Conservation (phyloP, 352 stramenopile genomes). For the Pythium insidiosum region DNA sequence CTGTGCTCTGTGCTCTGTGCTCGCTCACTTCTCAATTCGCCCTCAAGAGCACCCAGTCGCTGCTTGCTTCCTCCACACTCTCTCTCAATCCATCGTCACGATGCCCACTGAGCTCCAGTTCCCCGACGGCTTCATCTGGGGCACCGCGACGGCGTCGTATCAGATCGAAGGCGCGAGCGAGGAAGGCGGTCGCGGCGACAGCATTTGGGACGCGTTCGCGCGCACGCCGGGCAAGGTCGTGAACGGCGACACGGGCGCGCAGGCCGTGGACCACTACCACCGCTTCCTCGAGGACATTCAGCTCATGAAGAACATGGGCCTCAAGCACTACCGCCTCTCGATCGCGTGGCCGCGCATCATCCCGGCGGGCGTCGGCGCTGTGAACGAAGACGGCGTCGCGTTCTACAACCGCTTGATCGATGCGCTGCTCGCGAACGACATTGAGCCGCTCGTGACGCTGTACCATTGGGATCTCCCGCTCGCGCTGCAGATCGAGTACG, state of each 20-base stretch:
- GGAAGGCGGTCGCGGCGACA: slow-evolving; percentile 71
- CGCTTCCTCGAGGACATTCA: slow-evolving; percentile 85
- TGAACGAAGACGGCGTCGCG: slow-evolving; percentile 76
- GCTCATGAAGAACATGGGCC: slow-evolving; percentile 84
- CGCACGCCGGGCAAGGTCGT: slow-evolving; percentile 44
- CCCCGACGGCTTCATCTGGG: slow-evolving; percentile 73
- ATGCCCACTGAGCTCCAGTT: slow-evolving; percentile 28
- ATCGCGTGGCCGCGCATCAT: slow-evolving; percentile 92
- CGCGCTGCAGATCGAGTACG: slow-evolving; percentile 49
- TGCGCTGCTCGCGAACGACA: slow-evolving; percentile 51
- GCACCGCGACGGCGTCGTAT: slow-evolving; percentile 84
- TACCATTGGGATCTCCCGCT: slow-evolving; percentile 96
- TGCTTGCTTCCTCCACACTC: neutral
- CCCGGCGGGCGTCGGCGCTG: slow-evolving; percentile 19
- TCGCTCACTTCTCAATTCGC: slow-evolving; percentile 14
- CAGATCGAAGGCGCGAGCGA: slow-evolving; percentile 90
- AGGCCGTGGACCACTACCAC: slow-evolving; percentile 92
- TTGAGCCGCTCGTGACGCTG: slow-evolving; percentile 88
- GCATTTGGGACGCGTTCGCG: slow-evolving; percentile 91
- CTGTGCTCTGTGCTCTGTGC: no score
- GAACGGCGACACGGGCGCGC: slow-evolving; percentile 50
- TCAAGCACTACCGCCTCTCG: slow-evolving; percentile 92
- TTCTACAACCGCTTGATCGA: slow-evolving; percentile 93
- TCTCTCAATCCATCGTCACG: neutral
- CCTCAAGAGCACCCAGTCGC: slow-evolving; percentile 2